phyloP scores from a whole-genome alignment of 2,329 filamentous ascomycete species.

The Colletotrichum agaves region DNA sequence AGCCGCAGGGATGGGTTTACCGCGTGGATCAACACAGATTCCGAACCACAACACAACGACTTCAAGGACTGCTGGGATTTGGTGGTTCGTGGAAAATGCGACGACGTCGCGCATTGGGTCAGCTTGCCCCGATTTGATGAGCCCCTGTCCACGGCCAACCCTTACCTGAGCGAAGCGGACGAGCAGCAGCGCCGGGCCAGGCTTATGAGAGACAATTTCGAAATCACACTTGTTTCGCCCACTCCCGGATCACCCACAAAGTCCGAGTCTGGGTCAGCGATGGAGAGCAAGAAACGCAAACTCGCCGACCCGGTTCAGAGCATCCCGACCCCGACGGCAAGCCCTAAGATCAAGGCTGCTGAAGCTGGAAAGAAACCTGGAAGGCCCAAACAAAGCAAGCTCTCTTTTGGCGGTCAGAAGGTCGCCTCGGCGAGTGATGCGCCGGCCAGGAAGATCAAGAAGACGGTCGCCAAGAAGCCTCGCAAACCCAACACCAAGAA shows the following conservation, averaged over 20 bases:
- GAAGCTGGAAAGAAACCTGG: slow-evolving; percentile 52
- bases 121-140: slow-evolving; percentile 70
- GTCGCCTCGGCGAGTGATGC: slow-evolving; percentile 39
- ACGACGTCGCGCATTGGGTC: slow-evolving; percentile 83
- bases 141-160: slow-evolving; percentile 61
- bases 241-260: slow-evolving; percentile 41
- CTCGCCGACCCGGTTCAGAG: slow-evolving; percentile 56
- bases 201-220: slow-evolving; percentile 51
- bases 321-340: slow-evolving; percentile 69
- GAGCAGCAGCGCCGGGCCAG: slow-evolving; percentile 50
- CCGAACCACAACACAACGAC: slow-evolving; percentile 83
- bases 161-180: slow-evolving; percentile 57
- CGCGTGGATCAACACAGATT: slow-evolving; percentile 93
- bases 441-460: slow-evolving; percentile 43
- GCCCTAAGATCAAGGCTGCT: slow-evolving; percentile 59
- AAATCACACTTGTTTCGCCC: slow-evolving; percentile 52
- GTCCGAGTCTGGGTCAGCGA: slow-evolving; percentile 42
- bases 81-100: slow-evolving; percentile 86
- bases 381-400: slow-evolving; percentile 63
- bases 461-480: slow-evolving; percentile 45
- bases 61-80: slow-evolving; percentile 95
- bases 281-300: slow-evolving; percentile 52
- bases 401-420: slow-evolving; percentile 53
- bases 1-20: slow-evolving; percentile 85
- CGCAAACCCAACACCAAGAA: slow-evolving; percentile 51